These are phyloP conservation scores for Cucurbita moschata DNA, from an alignment of 306 rosid genomes.

Conservation along the genomic window DNA sequence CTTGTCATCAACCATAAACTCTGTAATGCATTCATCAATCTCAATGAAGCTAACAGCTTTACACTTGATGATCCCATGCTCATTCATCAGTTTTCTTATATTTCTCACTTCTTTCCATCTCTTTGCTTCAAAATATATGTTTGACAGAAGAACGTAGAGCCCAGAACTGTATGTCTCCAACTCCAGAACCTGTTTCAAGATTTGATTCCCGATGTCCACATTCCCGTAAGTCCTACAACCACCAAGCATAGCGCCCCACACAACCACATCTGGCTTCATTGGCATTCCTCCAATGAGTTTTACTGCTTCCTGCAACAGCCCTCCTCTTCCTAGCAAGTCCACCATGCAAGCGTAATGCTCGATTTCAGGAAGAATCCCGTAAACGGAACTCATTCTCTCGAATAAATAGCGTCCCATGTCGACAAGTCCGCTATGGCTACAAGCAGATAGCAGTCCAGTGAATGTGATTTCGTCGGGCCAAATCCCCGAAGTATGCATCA, in stretches of 20 bases:
- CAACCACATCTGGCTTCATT: constrained; percentile 49
- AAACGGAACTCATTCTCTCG: constrained; percentile 30
- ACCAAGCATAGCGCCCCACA: constrained; percentile 71
- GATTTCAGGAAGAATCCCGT: constrained; percentile 32
- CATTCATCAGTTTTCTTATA: constrained; percentile 46
- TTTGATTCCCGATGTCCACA: constrained; percentile 37
- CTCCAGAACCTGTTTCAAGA: constrained; percentile 56
- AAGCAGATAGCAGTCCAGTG: constrained; percentile 64
- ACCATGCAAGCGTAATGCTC: constrained; percentile 72
- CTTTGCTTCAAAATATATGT: constrained; percentile 54
- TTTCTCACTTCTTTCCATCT: constrained; percentile 61
- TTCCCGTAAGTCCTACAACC: constrained; percentile 56
- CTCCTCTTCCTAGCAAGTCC: constrained; percentile 59
- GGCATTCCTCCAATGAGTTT: constrained; percentile 44
- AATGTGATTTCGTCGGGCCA: constrained; percentile 61
- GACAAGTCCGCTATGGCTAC: constrained; percentile 53
- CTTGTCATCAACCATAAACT: constrained; percentile 46
- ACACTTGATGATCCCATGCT: constrained; percentile 33
- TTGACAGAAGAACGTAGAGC: constrained; percentile 48
- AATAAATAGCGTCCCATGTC: constrained; percentile 41
- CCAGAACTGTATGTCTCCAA: constrained; percentile 41
- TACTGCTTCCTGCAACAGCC: constrained; percentile 45
- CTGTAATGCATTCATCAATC: constrained; percentile 26
- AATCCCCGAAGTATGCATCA: constrained; percentile 31
- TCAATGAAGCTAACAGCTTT: constrained; percentile 54